Evolutionary conservation across 148 eudicot species (phyloP), one percentile per base, ranked within the genome.

Genomic region (Fagopyrum esculentum): DNA sequence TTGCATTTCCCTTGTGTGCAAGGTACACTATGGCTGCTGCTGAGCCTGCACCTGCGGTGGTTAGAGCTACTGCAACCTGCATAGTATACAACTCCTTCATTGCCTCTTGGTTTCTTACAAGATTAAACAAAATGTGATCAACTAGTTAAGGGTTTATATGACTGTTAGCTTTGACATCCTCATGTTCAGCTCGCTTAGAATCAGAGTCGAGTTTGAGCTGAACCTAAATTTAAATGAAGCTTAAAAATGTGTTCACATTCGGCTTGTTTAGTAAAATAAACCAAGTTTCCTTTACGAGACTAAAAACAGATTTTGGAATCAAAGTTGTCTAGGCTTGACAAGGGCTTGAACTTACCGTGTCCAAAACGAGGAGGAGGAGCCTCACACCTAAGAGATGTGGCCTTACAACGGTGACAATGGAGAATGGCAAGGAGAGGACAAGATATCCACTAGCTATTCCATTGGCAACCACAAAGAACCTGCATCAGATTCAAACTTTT

Each of bases 11-110:
- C 49, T 86, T 87, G 75, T 90, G 98, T 2, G 98, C 96, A 66
- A 93, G 73, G 85, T 93, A 93, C 63, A 93, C 96, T n/a, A 93
- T 90, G 35, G 98, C 91, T 3, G 96, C 89, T 9, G 98, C 96
- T 13, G 96, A 89, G 0, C 89, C 86, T 15, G 91, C 96, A 16
- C 81, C 91, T 0, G 91, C 87, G 12, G 84, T 74, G 17, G 89
- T 86, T 43, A 85, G 72, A 26, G 88, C 96, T 59, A 85, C 77
- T 72, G 71, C 74, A 61, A 85, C 75, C 98, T 93, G 84, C 77
- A 78, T 29, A 57, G 22, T 29, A 57, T 22, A 15, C 2, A 35
- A 35, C 40, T 35, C 40, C 40, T 35, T 35, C 2, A 35, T 35
- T 35, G 40, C 40, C 7, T 44, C 4, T 11, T 12, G 19, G 5